These are phyloP conservation scores for Taphrina sp. DNA, from an alignment of 1,139 yeast genomes.

Conservation along the genomic window DNA sequence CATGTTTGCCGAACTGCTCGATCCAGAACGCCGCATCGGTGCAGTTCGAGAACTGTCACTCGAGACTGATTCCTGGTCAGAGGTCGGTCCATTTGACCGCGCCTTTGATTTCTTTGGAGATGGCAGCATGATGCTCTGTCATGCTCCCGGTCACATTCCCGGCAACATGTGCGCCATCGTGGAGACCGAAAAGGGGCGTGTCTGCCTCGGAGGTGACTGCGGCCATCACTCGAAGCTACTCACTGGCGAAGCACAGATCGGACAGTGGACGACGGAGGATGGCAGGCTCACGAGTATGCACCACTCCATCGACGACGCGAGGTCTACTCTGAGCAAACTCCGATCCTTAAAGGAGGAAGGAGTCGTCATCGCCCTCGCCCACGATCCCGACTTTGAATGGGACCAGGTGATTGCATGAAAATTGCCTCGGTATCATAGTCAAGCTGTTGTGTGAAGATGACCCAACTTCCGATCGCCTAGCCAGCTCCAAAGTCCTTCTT, in stretches of 20 bases:
- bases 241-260: conserved; percentile 8
- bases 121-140: conserved; percentile 12
- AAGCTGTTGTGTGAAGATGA: no score
- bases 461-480: no score
- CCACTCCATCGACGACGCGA: conserved; percentile 7
- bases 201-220: conserved; percentile 23
- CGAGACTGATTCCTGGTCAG: conserved; percentile 1
- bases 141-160: conserved; percentile 25
- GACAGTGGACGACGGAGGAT: conserved; percentile 20
- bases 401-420: no score
- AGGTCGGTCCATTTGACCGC: conserved; percentile 7
- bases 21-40: conserved; percentile 14
- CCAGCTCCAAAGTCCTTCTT: no score
- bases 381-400: conserved; percentile 8
- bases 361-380: conserved; percentile 12
- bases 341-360: conserved; percentile 13
- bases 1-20: conserved; percentile 21
- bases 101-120: conserved; percentile 18
- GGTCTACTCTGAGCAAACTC: conserved; percentile 6
- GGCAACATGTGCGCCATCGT: conserved; percentile 26
- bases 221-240: conserved; percentile 14
- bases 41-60: conserved; percentile 17
- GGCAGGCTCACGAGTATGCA: conserved; percentile 22
- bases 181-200: conserved; percentile 4
- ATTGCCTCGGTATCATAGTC: no score